Conservation (phyloP, 2,329 filamentous ascomycete genomes). For the Penicillium sp. region DNA sequence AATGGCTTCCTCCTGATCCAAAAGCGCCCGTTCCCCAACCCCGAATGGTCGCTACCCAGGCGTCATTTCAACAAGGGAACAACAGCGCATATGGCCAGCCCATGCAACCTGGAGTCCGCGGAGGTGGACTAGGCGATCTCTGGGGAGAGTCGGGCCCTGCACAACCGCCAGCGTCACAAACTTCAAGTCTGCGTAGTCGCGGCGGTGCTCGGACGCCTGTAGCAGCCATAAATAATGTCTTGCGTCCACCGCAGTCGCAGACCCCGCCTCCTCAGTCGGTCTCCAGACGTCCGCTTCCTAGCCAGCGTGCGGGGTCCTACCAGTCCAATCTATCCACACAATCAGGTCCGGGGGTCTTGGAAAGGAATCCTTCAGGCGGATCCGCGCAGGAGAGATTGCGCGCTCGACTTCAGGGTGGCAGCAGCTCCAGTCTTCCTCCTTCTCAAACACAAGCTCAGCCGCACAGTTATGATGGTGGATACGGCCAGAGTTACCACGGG, state of each 20-base stretch:
- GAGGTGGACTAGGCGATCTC: constrained; percentile 55
- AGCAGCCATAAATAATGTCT: constrained; percentile 12
- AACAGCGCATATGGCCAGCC: constrained; percentile 20
- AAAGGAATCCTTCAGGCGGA: constrained; percentile 28
- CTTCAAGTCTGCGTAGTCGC: constrained; percentile 36
- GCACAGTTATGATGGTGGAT: not conserved
- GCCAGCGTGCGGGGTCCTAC: constrained; percentile 70
- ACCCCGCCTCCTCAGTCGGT: constrained; percentile 25
- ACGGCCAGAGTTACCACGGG: not conserved
- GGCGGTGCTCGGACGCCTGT: constrained; percentile 18
- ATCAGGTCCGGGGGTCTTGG: constrained; percentile 35
- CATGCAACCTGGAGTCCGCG: constrained; percentile 33
- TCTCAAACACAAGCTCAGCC: constrained; percentile 10
- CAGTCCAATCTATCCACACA: constrained; percentile 62
- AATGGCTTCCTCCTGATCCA: constrained; percentile 88
- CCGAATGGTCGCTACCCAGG: constrained; percentile 50
- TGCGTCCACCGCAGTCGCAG: constrained; percentile 21
- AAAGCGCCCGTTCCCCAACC: constrained; percentile 57
- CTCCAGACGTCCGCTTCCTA: constrained; percentile 60
- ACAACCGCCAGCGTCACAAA: constrained; percentile 29
- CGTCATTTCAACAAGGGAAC: constrained; percentile 45
- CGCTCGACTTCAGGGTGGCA: constrained; percentile 68
- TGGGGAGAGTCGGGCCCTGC: constrained; percentile 48
- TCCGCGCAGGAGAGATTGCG: constrained; percentile 79
- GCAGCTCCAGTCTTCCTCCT: constrained; percentile 25